Percentiles rank a stretch among this genome's conserved stretches.
Evolutionary conservation across 805 yeast genomes (phyloP).

Genomic region (Diddensiella santjacobensis): DNA sequence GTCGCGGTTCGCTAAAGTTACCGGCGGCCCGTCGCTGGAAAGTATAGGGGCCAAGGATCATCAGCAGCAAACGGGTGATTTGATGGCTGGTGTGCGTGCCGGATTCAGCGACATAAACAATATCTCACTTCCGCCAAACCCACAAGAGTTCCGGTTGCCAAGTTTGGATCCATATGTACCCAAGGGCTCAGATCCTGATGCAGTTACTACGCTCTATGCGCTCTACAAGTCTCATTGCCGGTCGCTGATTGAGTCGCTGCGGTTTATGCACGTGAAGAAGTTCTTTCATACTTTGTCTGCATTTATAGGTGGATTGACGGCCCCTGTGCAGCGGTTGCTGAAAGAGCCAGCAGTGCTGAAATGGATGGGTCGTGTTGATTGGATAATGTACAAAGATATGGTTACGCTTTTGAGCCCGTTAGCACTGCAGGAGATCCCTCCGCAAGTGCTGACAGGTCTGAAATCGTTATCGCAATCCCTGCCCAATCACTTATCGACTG

Average conservation of each 20-base stretch:
- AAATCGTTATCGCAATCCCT: conserved; percentile 49
- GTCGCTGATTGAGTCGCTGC: conserved; percentile 57
- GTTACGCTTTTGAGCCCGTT: conserved; percentile 60
- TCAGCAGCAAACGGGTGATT: background rate
- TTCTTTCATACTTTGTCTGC: conserved; percentile 50
- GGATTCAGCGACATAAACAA: conserved; percentile 12
- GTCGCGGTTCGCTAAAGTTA: background rate
- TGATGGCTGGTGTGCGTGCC: background rate
- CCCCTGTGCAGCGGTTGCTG: conserved; percentile 59
- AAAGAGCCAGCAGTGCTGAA: conserved; percentile 44
- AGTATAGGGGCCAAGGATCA: background rate
- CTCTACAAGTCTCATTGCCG: conserved; percentile 63
- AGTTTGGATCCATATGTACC: conserved; percentile 43
- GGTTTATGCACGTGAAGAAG: conserved; percentile 63
- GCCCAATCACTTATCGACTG: conserved; percentile 36
- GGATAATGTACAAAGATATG: conserved; percentile 52
- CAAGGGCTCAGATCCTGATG: conserved; percentile 45
- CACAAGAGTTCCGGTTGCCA: conserved; percentile 24
- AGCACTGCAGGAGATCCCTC: conserved; percentile 55
- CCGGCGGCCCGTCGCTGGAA: background rate
- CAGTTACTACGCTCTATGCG: conserved; percentile 58
- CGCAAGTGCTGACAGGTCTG: conserved; percentile 50
- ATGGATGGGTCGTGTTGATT: conserved; percentile 71
- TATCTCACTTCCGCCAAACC: conserved; percentile 14
- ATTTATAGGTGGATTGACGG: conserved; percentile 55